phyloP scores from a whole-genome alignment of 257 asterid species.

The Nicotiana attenuata region DNA sequence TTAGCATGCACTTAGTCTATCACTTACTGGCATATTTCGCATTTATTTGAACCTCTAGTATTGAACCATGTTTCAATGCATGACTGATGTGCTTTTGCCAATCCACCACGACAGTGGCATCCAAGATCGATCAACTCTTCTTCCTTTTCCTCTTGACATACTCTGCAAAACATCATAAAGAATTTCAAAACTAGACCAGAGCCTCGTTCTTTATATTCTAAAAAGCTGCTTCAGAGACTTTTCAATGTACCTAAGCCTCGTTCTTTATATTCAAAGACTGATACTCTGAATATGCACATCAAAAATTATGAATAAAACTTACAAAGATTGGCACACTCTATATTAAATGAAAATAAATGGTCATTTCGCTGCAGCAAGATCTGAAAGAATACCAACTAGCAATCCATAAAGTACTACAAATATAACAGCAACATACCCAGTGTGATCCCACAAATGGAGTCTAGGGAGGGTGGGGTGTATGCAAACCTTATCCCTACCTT shows the following conservation, averaged over 20 bases:
- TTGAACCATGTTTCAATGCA: slow-evolving; percentile 73
- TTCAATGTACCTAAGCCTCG: not conserved
- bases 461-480: too few species aligned
- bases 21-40: slow-evolving; percentile 80
- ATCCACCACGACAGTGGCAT: slow-evolving; percentile 73
- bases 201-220: not conserved
- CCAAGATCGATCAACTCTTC: slow-evolving; percentile 73
- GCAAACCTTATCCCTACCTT: too few species aligned
- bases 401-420: not conserved
- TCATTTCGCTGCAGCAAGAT: not conserved
- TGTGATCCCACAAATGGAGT: too few species aligned
- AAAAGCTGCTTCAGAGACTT: not conserved
- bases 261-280: not conserved
- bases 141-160: slow-evolving; percentile 71
- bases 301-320: not conserved
- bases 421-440: not conserved
- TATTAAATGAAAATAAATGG: not conserved
- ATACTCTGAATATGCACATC: not conserved
- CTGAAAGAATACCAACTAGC: not conserved
- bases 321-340: not conserved
- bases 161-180: slow-evolving; percentile 34
- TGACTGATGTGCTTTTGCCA: slow-evolving; percentile 63
- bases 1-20: slow-evolving; percentile 4
- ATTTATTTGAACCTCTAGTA: slow-evolving; percentile 67
- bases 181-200: not conserved